Conservation (phyloP, 805 yeast genomes). For the Hanseniaspora occidentalis region DNA sequence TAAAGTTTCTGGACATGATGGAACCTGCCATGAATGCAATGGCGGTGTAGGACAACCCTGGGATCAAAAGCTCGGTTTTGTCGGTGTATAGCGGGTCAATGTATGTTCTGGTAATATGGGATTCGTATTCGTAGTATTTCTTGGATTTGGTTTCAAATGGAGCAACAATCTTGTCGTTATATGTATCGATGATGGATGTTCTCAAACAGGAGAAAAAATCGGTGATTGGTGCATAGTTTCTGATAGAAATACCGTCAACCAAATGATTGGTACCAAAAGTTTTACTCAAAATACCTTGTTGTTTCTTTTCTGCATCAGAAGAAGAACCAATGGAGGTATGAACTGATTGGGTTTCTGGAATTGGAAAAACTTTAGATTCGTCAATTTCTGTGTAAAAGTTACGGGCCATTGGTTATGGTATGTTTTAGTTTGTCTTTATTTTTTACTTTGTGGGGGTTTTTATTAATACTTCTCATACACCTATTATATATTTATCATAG, state of each 20-base stretch:
- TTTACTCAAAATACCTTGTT: conserved; percentile 1
- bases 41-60: conserved; percentile 41
- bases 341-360: too few relatives aligned
- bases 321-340: too few relatives aligned
- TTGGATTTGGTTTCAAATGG: neutral
- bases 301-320: too few relatives aligned
- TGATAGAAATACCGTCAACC: conserved; percentile 19
- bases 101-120: conserved; percentile 34
- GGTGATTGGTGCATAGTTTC: conserved; percentile 15
- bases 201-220: conserved; percentile 6
- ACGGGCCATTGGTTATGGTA: neutral
- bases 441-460: neutral
- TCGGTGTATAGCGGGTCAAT: conserved; percentile 20
- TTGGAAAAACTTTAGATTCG: neutral
- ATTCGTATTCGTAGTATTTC: conserved; percentile 29
- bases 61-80: conserved; percentile 42
- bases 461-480: neutral
- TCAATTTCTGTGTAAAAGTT: neutral
- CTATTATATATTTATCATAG: too few relatives aligned
- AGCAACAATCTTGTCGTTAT: neutral
- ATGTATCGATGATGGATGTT: neutral
- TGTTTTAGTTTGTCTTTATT: neutral
- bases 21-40: conserved; percentile 51
- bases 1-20: conserved; percentile 41
- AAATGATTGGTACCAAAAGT: conserved; percentile 14